These are phyloP conservation scores for Aspergillus phoenicis DNA, from an alignment of 2,329 filamentous ascomycete genomes.

Conservation along the genomic window DNA sequence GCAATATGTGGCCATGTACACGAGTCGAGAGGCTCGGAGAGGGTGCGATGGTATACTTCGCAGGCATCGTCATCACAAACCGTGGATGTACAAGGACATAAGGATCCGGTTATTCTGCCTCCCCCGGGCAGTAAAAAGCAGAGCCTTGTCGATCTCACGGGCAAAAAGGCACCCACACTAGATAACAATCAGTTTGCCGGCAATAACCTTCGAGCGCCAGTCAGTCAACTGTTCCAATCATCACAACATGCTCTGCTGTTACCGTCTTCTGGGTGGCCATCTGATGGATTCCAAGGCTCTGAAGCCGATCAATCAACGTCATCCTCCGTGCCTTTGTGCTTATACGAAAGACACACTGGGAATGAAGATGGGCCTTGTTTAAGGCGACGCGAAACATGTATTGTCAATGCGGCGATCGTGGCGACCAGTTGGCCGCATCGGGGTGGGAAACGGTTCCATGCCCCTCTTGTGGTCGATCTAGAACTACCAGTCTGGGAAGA, in stretches of 20 bases:
- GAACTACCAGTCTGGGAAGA: slow-evolving; percentile 55
- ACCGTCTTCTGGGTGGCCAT: slow-evolving; percentile 2
- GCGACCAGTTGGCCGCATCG: slow-evolving; percentile 66
- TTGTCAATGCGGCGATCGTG: slow-evolving; percentile 79
- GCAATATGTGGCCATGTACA: slow-evolving; percentile 64
- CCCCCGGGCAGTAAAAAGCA: slow-evolving; percentile 56
- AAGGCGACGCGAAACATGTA: slow-evolving; percentile 67
- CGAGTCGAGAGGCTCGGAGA: slow-evolving; percentile 56
- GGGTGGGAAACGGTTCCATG: slow-evolving; percentile 67
- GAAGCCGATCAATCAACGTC: slow-evolving; percentile 7
- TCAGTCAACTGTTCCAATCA: slow-evolving; percentile 5
- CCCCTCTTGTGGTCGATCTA: slow-evolving; percentile 81
- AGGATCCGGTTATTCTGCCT: slow-evolving; percentile 35
- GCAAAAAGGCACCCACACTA: slow-evolving; percentile 40
- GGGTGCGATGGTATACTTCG: slow-evolving; percentile 49
- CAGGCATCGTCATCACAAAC: background rate
- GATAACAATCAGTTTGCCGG: slow-evolving; percentile 31
- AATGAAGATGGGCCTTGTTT: slow-evolving; percentile 10
- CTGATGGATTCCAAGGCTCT: background rate
- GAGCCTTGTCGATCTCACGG: slow-evolving; percentile 56
- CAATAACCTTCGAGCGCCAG: background rate
- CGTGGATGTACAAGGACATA: background rate
- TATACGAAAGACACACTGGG: slow-evolving; percentile 2
- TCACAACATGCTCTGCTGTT: slow-evolving; percentile 16
- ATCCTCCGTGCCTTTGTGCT: background rate